Evolutionary conservation across 2,329 filamentous ascomycete species (phyloP), one percentile per base, ranked within the genome.

Genomic region (Chalaropsis ovoidea): DNA sequence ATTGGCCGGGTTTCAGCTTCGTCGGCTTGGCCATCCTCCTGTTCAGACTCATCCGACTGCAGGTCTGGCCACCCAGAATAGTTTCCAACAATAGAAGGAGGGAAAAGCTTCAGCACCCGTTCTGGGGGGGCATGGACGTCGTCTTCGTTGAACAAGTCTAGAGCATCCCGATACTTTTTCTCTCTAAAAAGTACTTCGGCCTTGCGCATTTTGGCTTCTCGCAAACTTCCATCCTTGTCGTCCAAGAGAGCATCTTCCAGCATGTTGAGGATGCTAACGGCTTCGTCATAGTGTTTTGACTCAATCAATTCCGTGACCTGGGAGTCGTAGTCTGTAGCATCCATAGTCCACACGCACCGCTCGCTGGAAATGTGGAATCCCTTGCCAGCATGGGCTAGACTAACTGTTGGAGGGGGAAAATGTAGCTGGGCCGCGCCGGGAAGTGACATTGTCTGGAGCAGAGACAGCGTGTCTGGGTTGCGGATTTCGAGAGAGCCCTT

Each of bases 301-400:
- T 86, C 82, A 1, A 95, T 85, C 31, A 99, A 80, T 69, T 94
- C 85, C 67, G 91, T 84, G 24, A 97, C 85, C 73, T 99, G 94
- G 1, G 86, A 85, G 73, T 96, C 90, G 72, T 99, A 99, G 69
- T 92, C 88, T 45, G 92, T 85, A 2, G 93, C 89, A 69, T 86
- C 89, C 94, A 99, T 97, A 70, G 94, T 88, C 94, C 94, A 99
- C 45, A 99, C 89, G 42, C 83, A 88, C 56, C 94, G 82, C 65
- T 97, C 94, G 72, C 93, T 96, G 22, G 88, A 87, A 63, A 97
- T 91, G 67, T 97, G 82, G 71, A 99, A 99, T 0, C 92, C 93
- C 74, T 99, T 99, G 2, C 90, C 94, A 0, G 91, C 92, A 76
- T 99, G 94, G 0, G 93, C 90, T n/a, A 99, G 79, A 72, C 93